Percentiles rank a stretch among this genome's conserved stretches.
phyloP scores from a whole-genome alignment of 257 asterid species.

The Salvia rosmarinus region DNA sequence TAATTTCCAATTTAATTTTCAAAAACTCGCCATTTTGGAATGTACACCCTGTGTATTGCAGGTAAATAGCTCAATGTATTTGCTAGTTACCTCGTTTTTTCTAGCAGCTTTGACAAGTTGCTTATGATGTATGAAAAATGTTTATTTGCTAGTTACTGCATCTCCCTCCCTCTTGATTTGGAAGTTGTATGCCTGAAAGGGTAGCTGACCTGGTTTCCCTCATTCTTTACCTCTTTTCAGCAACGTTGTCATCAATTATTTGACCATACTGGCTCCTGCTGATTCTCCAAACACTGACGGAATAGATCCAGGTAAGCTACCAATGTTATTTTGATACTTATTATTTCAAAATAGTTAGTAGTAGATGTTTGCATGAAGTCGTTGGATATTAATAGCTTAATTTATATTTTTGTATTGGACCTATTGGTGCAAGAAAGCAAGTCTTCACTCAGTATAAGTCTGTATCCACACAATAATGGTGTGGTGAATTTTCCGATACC shows the following conservation, averaged over 20 bases:
- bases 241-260: constrained; percentile 50
- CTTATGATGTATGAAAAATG: background rate
- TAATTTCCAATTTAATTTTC: constrained; percentile 58
- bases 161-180: constrained; percentile 11
- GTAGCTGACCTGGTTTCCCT: constrained; percentile 9
- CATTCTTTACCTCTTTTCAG: constrained; percentile 38
- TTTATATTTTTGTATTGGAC: too few species aligned
- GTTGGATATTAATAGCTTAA: background rate
- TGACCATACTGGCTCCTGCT: constrained; percentile 67
- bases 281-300: constrained; percentile 76
- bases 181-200: constrained; percentile 13
- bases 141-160: background rate
- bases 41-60: constrained; percentile 77
- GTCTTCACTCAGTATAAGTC: background rate
- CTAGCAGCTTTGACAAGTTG: background rate
- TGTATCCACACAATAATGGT: constrained; percentile 5
- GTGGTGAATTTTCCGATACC: background rate
- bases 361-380: background rate
- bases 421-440: background rate
- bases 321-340: background rate
- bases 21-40: constrained; percentile 74
- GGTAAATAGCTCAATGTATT: constrained; percentile 40
- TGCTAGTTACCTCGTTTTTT: background rate
- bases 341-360: background rate
- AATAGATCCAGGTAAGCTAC: constrained; percentile 62